These are phyloP conservation scores for grape (Vitis vinifera) DNA, from an alignment of 164 flowering plant species.

Conservation along the genomic window DNA sequence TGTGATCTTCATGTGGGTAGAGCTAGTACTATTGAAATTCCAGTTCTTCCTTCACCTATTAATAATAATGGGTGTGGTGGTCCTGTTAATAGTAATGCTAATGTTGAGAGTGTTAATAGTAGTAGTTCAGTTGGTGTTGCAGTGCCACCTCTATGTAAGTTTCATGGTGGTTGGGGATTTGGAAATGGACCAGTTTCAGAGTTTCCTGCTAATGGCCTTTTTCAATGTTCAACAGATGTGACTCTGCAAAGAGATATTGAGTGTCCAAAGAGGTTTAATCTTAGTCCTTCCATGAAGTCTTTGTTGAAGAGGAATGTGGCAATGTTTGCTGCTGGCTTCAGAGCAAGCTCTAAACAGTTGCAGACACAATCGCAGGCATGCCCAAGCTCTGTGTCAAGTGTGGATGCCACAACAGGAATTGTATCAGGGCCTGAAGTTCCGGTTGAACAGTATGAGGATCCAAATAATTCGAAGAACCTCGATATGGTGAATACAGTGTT, in stretches of 20 bases:
- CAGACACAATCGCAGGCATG: conserved; percentile 43
- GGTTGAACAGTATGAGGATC: conserved; percentile 35
- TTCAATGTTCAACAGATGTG: conserved; percentile 38
- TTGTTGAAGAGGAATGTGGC: conserved; percentile 82
- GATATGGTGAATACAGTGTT: conserved; percentile 60
- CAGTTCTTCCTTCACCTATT: conserved; percentile 33
- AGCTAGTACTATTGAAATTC: conserved; percentile 78
- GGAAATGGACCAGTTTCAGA: conserved; percentile 58
- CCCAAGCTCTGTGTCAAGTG: conserved; percentile 29
- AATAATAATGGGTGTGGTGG: conserved; percentile 17
- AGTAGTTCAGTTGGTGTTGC: conserved; percentile 39
- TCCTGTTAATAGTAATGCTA: conserved; percentile 17
- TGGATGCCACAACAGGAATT: conserved; percentile 26
- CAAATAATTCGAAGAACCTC: conserved; percentile 33
- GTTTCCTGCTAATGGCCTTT: conserved; percentile 36
- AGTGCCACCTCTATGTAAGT: conserved; percentile 59
- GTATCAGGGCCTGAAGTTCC: conserved; percentile 24
- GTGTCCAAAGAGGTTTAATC: conserved; percentile 81
- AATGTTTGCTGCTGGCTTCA: conserved; percentile 74
- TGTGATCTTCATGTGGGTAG: conserved; percentile 90
- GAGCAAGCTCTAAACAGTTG: conserved; percentile 62
- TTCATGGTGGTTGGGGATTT: conserved; percentile 88
- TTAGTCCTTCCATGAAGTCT: conserved; percentile 75
- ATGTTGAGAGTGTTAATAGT: conserved; percentile 30
- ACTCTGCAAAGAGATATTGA: conserved; percentile 53